Base-by-base conservation (phyloP, 23 red algal species). In the Porphyridium purpureum region DNA sequence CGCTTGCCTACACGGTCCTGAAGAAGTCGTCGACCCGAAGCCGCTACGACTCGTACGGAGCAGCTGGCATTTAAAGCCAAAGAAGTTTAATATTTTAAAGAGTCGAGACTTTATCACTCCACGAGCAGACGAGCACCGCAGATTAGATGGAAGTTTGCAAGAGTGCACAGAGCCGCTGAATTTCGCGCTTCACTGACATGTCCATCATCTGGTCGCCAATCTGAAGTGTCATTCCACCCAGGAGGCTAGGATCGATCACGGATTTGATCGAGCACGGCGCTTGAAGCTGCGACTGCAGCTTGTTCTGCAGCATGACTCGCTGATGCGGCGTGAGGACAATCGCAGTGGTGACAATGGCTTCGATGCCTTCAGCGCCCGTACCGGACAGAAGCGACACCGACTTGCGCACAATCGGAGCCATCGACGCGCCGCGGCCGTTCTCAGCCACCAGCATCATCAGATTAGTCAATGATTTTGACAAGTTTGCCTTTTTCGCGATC, bases 191-290 rank as follows among this genome's bases (percentile, higher is more conserved):
- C n/a, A n/a, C n/a, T n/a, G 63, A 72, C 31, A 93, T 30, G 38
- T 93, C 85, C 46, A 93, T 75, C 48, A 93, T 82, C 26, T 71
- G 64, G 74, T 93, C 85, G 34, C 75, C 85, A 20, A 93, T 47
- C 62, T 82, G 74, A 26, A 93, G 67, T 2, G 85, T 93, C 24
- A 93, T 70, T 4, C 85, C 85, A 5, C 76, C 76, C 2, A 93
- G 33, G 5, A 93, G 72, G 31, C 69, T 62, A 46, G 66, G 60
- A 49, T 93, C 85, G 29, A 76, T 49, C 24, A 57, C 62, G 21
- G 77, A 62, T 57, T 75, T 54, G 7, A 93, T 50, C 20, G 70
- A 57, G 20, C 82, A 28, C 34, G 75, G 66, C 35, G 69, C 66
- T 32, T 76, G 75, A 2, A 74, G 66, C 42, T 75, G 57, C 3